A percentile compares a stretch with the other conserved stretches of the same genome.
phyloP scores from a whole-genome alignment of 129 eudicot genomes.

The Arctium lappa region DNA sequence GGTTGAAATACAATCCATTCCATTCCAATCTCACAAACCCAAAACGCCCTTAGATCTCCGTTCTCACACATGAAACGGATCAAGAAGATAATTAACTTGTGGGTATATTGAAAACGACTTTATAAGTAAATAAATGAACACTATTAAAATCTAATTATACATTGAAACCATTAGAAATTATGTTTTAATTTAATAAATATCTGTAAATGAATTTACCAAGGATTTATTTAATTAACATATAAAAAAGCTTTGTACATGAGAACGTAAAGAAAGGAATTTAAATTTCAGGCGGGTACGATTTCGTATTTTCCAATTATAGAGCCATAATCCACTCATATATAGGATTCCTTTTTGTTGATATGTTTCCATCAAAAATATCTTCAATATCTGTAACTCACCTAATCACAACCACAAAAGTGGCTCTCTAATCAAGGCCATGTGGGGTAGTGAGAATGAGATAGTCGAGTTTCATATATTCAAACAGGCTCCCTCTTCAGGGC shows the following conservation, averaged over 20 bases:
- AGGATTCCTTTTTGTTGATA: constrained; percentile 6
- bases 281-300: not conserved
- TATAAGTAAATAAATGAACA: too few relatives aligned
- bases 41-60: not conserved
- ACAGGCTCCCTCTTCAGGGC: constrained; percentile 22
- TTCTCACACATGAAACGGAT: too few relatives aligned
- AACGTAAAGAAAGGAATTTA: not conserved
- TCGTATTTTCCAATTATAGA: not conserved
- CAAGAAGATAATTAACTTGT: not conserved
- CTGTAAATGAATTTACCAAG: not conserved
- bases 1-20: too few relatives aligned
- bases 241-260: not conserved
- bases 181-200: too few relatives aligned
- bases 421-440: not conserved
- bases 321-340: not conserved
- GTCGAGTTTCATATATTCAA: constrained; percentile 14
- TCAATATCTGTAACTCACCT: not conserved
- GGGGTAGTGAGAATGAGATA: not conserved
- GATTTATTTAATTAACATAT: too few relatives aligned
- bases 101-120: not conserved
- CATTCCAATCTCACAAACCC: too few relatives aligned
- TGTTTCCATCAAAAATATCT: constrained; percentile 11
- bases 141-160: too few relatives aligned
- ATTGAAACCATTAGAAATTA: too few relatives aligned
- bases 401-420: constrained; percentile 1